These are phyloP conservation scores for Kazachstania psychrophila DNA, from an alignment of 805 yeast species.

Conservation along the genomic window DNA sequence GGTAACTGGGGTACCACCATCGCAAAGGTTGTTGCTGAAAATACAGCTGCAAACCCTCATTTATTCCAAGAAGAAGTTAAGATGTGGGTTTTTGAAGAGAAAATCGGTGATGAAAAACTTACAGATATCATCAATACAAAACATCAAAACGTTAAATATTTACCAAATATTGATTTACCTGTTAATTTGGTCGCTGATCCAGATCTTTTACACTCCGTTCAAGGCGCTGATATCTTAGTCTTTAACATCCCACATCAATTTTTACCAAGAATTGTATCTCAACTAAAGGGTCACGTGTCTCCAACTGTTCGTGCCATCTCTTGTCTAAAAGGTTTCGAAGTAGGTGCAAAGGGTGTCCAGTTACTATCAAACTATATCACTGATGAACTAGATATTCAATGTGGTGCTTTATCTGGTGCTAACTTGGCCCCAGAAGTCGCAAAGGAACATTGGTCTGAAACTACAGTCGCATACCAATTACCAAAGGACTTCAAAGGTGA, in stretches of 20 bases:
- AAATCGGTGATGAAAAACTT: conserved; percentile 63
- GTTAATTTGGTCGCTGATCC: conserved; percentile 81
- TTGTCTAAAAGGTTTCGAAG: conserved; percentile 92
- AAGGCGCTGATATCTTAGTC: conserved; percentile 75
- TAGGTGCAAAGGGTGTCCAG: conserved; percentile 74
- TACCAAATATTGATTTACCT: conserved; percentile 81
- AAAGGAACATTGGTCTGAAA: conserved; percentile 90
- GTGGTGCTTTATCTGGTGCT: conserved; percentile 97
- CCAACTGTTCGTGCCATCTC: conserved; percentile 79
- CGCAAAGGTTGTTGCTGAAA: conserved; percentile 91
- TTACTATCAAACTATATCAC: conserved; percentile 71
- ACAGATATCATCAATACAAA: conserved; percentile 83
- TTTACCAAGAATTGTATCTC: conserved; percentile 63
- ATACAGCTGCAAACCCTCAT: conserved; percentile 61
- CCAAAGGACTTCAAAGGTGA: conserved; percentile 51
- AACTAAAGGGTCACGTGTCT: conserved; percentile 66
- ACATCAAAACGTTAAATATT: conserved; percentile 91
- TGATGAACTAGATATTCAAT: conserved; percentile 72
- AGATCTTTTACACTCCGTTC: conserved; percentile 62
- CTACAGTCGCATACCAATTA: conserved; percentile 82
- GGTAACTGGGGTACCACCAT: conserved; percentile 99
- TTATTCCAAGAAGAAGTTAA: conserved; percentile 66
- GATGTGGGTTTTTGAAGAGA: conserved; percentile 97
- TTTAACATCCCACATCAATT: conserved; percentile 98
- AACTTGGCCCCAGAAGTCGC: conserved; percentile 97